Evolutionary conservation across 257 asterid genomes (phyloP).

Genomic region (Mitragyna speciosa): DNA sequence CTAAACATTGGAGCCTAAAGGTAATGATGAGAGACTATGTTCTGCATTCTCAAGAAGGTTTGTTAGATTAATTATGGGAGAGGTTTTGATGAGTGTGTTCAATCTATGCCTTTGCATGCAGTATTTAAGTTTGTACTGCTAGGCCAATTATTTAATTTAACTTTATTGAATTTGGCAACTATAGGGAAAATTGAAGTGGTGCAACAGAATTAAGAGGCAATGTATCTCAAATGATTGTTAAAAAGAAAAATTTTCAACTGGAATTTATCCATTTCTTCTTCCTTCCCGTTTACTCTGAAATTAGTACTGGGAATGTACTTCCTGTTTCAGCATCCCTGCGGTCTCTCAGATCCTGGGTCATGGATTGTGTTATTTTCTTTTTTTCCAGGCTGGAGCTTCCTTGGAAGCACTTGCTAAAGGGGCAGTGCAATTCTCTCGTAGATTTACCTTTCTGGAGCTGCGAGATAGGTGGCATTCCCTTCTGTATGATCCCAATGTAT

Average conservation of each 20-base stretch:
- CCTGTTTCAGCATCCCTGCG: background rate
- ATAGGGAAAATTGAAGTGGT: background rate
- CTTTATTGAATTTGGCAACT: background rate
- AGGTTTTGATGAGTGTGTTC: background rate
- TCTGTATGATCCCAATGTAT: conserved; percentile 77
- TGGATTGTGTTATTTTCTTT: conserved; percentile 18
- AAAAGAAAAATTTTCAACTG: background rate
- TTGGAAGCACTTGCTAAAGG: conserved; percentile 96
- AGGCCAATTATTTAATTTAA: background rate
- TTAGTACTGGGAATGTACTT: background rate
- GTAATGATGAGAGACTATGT: background rate
- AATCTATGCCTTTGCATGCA: background rate
- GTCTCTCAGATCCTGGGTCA: background rate
- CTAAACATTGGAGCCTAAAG: background rate
- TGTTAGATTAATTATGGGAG: background rate
- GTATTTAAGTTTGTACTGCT: background rate
- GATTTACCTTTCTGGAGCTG: conserved; percentile 67
- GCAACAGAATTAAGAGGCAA: background rate
- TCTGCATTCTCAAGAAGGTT: background rate
- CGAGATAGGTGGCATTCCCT: conserved; percentile 81
- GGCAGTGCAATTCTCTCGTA: conserved; percentile 80
- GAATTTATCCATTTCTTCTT: background rate
- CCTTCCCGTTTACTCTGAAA: background rate
- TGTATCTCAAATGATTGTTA: background rate
- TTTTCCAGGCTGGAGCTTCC: conserved; percentile 75